Base-by-base conservation (phyloP, 2,329 filamentous ascomycete species). In the Stagonosporopsis cucurbitacearum region DNA sequence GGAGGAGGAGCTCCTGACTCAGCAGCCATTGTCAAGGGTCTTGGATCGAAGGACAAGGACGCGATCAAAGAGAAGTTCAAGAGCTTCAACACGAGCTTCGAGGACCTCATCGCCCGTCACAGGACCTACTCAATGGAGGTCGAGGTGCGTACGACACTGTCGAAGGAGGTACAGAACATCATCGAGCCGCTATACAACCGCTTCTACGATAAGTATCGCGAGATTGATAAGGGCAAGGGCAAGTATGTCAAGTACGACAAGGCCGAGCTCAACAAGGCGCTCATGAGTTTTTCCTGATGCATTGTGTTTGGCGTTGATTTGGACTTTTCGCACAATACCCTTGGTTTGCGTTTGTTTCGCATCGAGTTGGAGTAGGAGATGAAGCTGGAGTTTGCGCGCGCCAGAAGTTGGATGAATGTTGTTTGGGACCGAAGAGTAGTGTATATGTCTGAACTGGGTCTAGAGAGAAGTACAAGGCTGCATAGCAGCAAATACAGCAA, bases 221-320 rank as follows among this genome's bases (percentile, higher is more conserved):
- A 98, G 77, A 88, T 98, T 62, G 94, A 98, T 78, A 97, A 96
- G 80, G 95, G 95, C 57, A 96, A 93, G 78, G 94, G 94, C 65
- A 99, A 99, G 77, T 96, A 98, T 77, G 92, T 96, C 74, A 97
- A 96, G 80, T 98, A 96, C 74, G 93, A 97, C 79, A 97, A 97
- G 81, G 82, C 82, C 36, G 85, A 87, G 43, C 88, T 99, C 68
- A 86, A 89, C 42, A 85, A 85, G 20, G 78, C 83, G 57, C 72
- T 88, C 68, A 79, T 81, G 22, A 73, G 77, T 45, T 72, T 84
- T 64, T 73, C 70, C 44, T 78, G 64, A 67, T 46, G 57, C 35
- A 51, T 33, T 61, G 35, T 49, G 25, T 58, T 37, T 23, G 67
- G 63, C 61, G 63, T 63, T 68, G 51, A 50, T 43, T 54, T 66